A percentile compares a stretch with the other conserved stretches of the same genome.
Evolutionary conservation across 371 early-diverging fungal genomes (phyloP).

Genomic region (Mucor lusitanicus): DNA sequence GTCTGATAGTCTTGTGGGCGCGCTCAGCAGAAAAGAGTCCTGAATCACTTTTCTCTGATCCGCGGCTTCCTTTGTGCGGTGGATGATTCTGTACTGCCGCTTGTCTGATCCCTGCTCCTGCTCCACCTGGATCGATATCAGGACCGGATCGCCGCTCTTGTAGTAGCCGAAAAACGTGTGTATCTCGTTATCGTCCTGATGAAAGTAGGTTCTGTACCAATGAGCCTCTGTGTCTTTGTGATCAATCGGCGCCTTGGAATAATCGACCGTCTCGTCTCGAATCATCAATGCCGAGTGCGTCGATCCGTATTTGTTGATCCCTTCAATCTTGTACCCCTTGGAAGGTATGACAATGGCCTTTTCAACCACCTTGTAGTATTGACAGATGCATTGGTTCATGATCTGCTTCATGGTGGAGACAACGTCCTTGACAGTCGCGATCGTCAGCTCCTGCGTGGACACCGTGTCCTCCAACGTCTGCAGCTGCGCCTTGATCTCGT

Average conservation of each 20-base stretch:
- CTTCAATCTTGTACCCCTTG: constrained; percentile 41
- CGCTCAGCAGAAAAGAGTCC: constrained; percentile 22
- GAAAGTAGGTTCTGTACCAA: constrained; percentile 35
- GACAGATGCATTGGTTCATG: constrained; percentile 38
- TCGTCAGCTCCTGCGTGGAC: constrained; percentile 6
- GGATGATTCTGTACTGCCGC: constrained; percentile 28
- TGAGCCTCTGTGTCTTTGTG: constrained; percentile 34
- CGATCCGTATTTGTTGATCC: constrained; percentile 26
- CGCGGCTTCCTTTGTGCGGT: constrained; percentile 10
- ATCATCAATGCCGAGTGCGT: neutral
- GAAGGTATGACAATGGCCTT: constrained; percentile 41
- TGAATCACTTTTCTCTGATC: constrained; percentile 24
- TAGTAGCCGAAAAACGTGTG: constrained; percentile 28
- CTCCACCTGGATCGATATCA: constrained; percentile 21
- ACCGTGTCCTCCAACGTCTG: constrained; percentile 2
- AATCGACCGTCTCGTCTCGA: neutral
- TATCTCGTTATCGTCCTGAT: neutral
- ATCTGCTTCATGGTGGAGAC: constrained; percentile 32
- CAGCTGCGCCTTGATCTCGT: constrained; percentile 5
- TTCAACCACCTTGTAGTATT: constrained; percentile 38
- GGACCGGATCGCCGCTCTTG: constrained; percentile 17
- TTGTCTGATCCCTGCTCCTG: neutral
- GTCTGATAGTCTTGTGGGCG: neutral
- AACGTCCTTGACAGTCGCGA: constrained; percentile 31
- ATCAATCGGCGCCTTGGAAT: constrained; percentile 10